phyloP scores from a whole-genome alignment of 73 alveolate genomes.

The Tetrahymena malaccensis region DNA sequence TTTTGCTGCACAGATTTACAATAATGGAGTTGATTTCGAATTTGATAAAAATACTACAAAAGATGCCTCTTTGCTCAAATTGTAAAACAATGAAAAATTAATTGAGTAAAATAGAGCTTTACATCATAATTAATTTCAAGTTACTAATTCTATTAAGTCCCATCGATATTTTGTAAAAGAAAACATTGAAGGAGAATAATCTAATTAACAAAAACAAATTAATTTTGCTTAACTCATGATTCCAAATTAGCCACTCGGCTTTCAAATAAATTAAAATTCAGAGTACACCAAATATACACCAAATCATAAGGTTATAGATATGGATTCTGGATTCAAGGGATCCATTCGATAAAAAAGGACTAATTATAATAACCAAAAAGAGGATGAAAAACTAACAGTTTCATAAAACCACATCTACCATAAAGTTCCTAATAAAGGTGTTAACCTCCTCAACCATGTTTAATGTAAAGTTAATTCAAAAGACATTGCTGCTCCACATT shows the following conservation, averaged over 20 bases:
- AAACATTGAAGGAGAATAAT: not conserved
- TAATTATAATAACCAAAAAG: not conserved
- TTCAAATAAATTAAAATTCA: not conserved
- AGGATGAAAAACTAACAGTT: not conserved
- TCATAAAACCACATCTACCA: not conserved
- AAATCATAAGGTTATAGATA: not conserved
- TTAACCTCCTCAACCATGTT: not conserved
- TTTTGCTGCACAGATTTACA: not conserved
- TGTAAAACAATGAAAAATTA: not conserved
- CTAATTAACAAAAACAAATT: not conserved
- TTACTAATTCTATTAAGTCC: not conserved
- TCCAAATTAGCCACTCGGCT: not conserved
- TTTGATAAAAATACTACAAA: not conserved
- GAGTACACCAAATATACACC: not conserved
- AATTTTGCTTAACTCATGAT: not conserved
- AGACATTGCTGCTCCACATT: not conserved
- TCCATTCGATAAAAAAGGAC: not conserved
- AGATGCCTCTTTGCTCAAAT: not conserved
- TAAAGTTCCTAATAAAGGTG: not conserved
- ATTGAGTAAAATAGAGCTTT: not conserved
- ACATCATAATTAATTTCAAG: not conserved
- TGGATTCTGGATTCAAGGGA: not conserved
- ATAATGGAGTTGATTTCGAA: not conserved
- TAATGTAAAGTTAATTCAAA: not conserved
- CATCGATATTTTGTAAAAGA: not conserved